These are phyloP conservation scores for Lavandula angustifolia DNA, from an alignment of 257 asterid genomes.

Conservation along the genomic window DNA sequence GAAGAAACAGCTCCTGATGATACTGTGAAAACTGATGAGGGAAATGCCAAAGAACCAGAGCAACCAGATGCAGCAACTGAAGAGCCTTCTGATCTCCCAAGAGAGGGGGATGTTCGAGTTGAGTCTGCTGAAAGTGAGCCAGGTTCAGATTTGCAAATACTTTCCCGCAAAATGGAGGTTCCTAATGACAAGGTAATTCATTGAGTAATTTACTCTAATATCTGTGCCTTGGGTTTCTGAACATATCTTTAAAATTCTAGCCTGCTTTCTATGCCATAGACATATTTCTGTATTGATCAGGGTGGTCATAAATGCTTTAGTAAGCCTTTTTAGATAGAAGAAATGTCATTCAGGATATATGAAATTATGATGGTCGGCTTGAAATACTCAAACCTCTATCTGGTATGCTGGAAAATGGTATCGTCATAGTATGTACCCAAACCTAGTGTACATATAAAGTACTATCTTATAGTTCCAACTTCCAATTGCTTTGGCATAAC, in stretches of 20 bases:
- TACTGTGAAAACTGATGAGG: conserved; percentile 38
- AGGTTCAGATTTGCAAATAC: too few relatives aligned
- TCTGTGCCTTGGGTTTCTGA: too few relatives aligned
- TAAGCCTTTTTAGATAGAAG: background rate
- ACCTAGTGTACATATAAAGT: conserved; percentile 5
- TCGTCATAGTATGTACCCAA: background rate
- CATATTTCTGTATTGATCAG: too few relatives aligned
- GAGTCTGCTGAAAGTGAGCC: too few relatives aligned
- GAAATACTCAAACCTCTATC: too few relatives aligned
- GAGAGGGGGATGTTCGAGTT: too few relatives aligned
- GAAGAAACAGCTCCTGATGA: conserved; percentile 42
- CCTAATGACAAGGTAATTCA: too few relatives aligned
- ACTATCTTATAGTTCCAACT: background rate
- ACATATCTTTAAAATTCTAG: too few relatives aligned
- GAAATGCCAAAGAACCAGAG: conserved; percentile 32
- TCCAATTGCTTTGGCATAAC: background rate
- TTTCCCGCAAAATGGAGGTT: too few relatives aligned
- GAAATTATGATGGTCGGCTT: background rate
- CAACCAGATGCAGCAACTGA: conserved; percentile 40
- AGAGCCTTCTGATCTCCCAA: conserved; percentile 27
- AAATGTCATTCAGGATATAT: background rate
- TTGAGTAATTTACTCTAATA: too few relatives aligned
- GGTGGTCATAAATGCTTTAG: too few relatives aligned
- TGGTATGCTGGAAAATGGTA: background rate
- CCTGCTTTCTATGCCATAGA: too few relatives aligned